phyloP scores from a whole-genome alignment of 148 eudicot genomes.

The Camellia japonica region DNA sequence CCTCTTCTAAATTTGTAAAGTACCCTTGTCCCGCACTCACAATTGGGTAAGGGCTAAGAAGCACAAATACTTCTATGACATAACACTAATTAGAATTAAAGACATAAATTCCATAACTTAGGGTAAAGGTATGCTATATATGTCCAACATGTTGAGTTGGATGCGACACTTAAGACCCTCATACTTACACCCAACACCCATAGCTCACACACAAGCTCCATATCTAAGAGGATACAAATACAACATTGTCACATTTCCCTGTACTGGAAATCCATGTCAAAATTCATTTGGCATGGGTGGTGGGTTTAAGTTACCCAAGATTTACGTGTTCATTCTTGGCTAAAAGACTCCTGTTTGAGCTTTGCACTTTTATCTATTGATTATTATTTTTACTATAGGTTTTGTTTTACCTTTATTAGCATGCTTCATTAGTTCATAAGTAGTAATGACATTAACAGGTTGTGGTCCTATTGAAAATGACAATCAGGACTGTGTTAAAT shows the following conservation, averaged over 20 bases:
- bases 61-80: no score
- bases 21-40: no score
- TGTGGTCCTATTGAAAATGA: neutral
- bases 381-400: neutral
- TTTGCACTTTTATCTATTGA: neutral
- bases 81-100: no score
- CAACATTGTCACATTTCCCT: neutral
- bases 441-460: neutral
- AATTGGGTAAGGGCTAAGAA: no score
- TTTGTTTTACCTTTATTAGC: neutral
- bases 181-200: no score
- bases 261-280: neutral
- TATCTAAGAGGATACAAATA: neutral
- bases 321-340: neutral
- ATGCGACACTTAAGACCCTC: no score
- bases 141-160: no score
- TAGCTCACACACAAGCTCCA: no score
- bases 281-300: neutral
- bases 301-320: neutral
- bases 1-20: no score
- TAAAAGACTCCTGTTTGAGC: neutral
- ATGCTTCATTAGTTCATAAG: neutral
- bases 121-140: no score
- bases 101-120: no score
- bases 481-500: neutral